These are phyloP conservation scores for Periconia digitata DNA, from an alignment of 2,329 filamentous ascomycete species.

Conservation along the genomic window DNA sequence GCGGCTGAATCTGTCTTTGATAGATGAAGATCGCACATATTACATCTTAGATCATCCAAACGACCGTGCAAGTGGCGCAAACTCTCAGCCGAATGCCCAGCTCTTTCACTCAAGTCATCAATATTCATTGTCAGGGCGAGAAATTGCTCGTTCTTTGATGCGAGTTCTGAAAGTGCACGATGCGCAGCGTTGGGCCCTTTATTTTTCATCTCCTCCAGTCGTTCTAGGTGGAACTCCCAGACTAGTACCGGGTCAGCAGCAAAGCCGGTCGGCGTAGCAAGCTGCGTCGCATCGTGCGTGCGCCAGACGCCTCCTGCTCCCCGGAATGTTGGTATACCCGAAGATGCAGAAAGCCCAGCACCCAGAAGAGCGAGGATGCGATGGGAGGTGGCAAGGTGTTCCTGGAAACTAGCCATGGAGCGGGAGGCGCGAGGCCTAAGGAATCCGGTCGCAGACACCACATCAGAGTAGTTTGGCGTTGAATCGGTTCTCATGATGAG, in stretches of 20 bases:
- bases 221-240: conserved; percentile 20
- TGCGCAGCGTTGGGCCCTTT: conserved; percentile 25
- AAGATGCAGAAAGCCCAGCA: conserved; percentile 25
- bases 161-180: conserved; percentile 17
- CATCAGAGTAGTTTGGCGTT: conserved; percentile 12
- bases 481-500: conserved; percentile 1
- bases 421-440: conserved; percentile 8
- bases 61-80: conserved; percentile 18
- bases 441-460: conserved; percentile 15
- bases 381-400: conserved; percentile 15
- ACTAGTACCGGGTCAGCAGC: conserved; percentile 18
- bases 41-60: conserved; percentile 19
- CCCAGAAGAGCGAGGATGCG: conserved; percentile 24
- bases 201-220: conserved; percentile 6
- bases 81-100: conserved; percentile 8
- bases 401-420: conserved; percentile 9
- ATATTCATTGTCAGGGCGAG: conserved; percentile 28
- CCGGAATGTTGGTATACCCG: conserved; percentile 27
- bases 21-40: conserved; percentile 5
- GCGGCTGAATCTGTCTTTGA: conserved; percentile 5
- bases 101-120: conserved; percentile 20
- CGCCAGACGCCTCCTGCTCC: conserved; percentile 19
- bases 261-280: conserved; percentile 17
- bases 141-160: conserved; percentile 13
- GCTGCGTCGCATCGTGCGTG: conserved; percentile 14